Percentiles rank a stretch among this genome's conserved stretches.
phyloP scores from a whole-genome alignment of 108 stramenopile genomes.

The Fistulifera pelliculosa region DNA sequence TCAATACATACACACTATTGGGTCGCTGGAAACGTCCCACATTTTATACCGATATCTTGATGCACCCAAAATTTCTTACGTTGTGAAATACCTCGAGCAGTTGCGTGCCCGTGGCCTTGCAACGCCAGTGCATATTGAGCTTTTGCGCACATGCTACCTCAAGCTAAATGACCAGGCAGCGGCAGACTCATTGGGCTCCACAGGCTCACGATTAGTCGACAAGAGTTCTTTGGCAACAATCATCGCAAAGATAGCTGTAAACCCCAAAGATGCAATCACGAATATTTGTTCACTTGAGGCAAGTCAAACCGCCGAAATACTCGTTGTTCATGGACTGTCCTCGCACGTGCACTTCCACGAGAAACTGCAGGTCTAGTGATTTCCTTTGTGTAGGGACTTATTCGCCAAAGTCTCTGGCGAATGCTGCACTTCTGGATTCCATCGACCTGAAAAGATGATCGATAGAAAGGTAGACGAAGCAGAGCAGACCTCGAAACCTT shows the following conservation, averaged over 20 bases:
- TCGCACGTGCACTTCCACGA: constrained; percentile 63
- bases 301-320: constrained; percentile 62
- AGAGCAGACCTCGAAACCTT: constrained; percentile 37
- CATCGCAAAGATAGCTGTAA: constrained; percentile 37
- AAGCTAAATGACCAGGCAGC: constrained; percentile 73
- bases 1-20: constrained; percentile 93
- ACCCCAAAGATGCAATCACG: constrained; percentile 69
- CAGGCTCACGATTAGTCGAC: constrained; percentile 30
- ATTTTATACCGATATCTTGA: constrained; percentile 91
- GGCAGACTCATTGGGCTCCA: constrained; percentile 57
- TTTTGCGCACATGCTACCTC: constrained; percentile 73
- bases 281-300: constrained; percentile 73
- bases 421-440: constrained; percentile 34
- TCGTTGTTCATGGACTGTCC: constrained; percentile 55
- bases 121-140: constrained; percentile 63
- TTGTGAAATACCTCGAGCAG: constrained; percentile 85
- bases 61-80: constrained; percentile 78
- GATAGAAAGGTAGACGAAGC: constrained; percentile 20
- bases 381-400: constrained; percentile 77
- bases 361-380: constrained; percentile 81
- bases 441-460: constrained; percentile 28
- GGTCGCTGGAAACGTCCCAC: constrained; percentile 86
- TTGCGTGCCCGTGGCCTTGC: constrained; percentile 47
- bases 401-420: constrained; percentile 47
- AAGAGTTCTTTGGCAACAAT: constrained; percentile 45